Conservation (phyloP, 2,329 filamentous ascomycete species). For the Dactylellina sp. region DNA sequence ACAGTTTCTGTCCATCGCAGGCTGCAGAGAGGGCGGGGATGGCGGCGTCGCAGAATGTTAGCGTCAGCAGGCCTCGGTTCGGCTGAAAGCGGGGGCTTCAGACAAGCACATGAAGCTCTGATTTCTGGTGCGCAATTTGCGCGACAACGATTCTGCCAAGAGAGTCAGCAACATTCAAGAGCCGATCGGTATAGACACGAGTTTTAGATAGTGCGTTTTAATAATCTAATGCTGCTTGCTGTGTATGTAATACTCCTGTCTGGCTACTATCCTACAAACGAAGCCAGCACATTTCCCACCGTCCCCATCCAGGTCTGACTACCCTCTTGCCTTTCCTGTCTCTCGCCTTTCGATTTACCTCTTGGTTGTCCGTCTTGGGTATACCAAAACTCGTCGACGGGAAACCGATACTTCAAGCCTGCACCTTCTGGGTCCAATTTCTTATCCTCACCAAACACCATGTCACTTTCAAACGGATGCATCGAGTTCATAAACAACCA, state of each 20-base stretch:
- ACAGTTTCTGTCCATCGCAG: slow-evolving; percentile 9
- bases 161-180: no score
- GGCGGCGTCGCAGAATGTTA: slow-evolving; percentile 8
- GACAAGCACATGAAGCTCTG: slow-evolving; percentile 34
- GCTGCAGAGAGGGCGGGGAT: slow-evolving; percentile 13
- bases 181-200: no score
- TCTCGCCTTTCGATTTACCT: not conserved
- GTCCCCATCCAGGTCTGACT: slow-evolving; percentile 39
- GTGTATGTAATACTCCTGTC: no score
- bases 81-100: slow-evolving; percentile 54
- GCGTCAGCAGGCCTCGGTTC: slow-evolving; percentile 47
- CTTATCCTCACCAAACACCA: slow-evolving; percentile 42
- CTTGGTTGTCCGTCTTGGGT: slow-evolving; percentile 20
- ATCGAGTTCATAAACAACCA: slow-evolving; percentile 53
- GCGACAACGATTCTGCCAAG: no score
- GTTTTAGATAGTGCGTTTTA: no score
- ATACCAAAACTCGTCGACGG: slow-evolving; percentile 51
- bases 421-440: slow-evolving; percentile 43
- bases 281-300: slow-evolving; percentile 44
- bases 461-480: slow-evolving; percentile 49
- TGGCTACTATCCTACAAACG: slow-evolving; percentile 54
- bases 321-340: not conserved
- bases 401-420: slow-evolving; percentile 39
- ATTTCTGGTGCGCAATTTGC: no score
- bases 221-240: not conserved